Percentiles rank a stretch among this genome's conserved stretches.
phyloP scores from a whole-genome alignment of 2,329 filamentous ascomycete genomes.

The Pseudogymnoascus sp. region DNA sequence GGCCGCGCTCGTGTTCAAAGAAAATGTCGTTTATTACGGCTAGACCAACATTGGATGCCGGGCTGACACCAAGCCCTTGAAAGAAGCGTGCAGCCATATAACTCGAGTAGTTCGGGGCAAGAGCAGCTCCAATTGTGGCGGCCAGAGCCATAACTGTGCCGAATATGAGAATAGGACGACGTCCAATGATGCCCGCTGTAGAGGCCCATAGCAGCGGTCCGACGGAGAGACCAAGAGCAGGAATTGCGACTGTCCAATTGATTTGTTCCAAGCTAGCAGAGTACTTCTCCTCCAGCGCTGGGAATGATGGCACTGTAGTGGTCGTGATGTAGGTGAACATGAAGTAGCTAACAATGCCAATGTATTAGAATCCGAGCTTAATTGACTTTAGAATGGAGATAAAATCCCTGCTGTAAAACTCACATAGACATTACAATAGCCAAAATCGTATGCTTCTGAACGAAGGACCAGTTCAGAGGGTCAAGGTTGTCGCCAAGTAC shows the following conservation, averaged over 20 bases:
- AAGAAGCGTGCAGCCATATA: conserved; percentile 54
- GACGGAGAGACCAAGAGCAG: conserved; percentile 41
- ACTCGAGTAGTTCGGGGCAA: conserved; percentile 31
- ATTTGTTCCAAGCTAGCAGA: conserved; percentile 38
- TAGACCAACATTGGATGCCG: conserved; percentile 47
- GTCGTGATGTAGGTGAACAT: conserved; percentile 53
- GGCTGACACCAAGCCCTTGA: conserved; percentile 48
- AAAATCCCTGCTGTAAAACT: not conserved
- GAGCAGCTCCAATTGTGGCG: conserved; percentile 21
- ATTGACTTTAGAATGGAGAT: not conserved
- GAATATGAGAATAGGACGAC: conserved; percentile 42
- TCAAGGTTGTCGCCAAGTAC: conserved; percentile 36
- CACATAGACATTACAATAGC: conserved; percentile 33
- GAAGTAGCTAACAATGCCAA: conserved; percentile 38
- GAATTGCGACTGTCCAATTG: conserved; percentile 45
- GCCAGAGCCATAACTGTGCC: conserved; percentile 31
- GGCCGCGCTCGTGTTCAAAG: conserved; percentile 48
- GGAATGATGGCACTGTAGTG: conserved; percentile 47
- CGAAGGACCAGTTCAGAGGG: conserved; percentile 44
- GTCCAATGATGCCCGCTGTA: conserved; percentile 44
- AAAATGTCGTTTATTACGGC: conserved; percentile 48
- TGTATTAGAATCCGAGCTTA: not conserved
- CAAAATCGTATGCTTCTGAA: conserved; percentile 42
- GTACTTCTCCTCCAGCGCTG: conserved; percentile 40
- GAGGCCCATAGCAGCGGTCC: conserved; percentile 46